phyloP scores from a whole-genome alignment of 139 green algal genomes.

The Coccomyxa sp. region DNA sequence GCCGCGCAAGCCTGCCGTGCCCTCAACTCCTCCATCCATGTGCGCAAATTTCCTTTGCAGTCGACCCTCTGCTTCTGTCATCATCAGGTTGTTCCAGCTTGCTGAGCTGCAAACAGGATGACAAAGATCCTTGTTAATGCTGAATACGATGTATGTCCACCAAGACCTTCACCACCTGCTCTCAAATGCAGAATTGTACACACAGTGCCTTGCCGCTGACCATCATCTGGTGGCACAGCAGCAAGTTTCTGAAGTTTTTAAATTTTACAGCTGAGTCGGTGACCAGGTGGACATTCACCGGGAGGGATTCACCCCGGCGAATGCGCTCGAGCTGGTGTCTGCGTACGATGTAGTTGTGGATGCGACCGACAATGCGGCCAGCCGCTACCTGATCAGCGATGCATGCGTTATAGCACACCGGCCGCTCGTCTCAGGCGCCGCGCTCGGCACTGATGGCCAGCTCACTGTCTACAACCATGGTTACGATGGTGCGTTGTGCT shows the following conservation, averaged over 20 bases:
- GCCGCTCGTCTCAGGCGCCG: conserved; percentile 86
- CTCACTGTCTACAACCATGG: conserved; percentile 87
- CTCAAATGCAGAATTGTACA: no score
- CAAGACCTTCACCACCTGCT: no score
- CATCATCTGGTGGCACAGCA: no score
- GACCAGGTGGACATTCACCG: conserved; percentile 43
- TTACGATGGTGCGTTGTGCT: conserved; percentile 32
- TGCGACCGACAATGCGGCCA: conserved; percentile 87
- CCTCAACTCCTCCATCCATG: conserved; percentile 66
- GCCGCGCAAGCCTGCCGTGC: conserved; percentile 42
- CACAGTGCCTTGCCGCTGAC: no score
- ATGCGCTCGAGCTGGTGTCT: conserved; percentile 65
- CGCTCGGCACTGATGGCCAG: conserved; percentile 88
- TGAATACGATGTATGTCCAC: no score
- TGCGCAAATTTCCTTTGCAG: no score
- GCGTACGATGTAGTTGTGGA: conserved; percentile 91
- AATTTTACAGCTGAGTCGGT: no score
- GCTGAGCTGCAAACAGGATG: no score
- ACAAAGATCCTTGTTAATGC: no score
- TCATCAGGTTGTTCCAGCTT: no score
- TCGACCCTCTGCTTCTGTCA: no score
- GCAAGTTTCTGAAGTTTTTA: no score
- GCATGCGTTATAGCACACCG: conserved; percentile 61
- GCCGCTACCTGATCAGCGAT: conserved; percentile 90
- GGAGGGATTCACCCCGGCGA: conserved; percentile 59